A percentile compares a stretch with the other conserved stretches of the same genome.
Evolutionary conservation across 1,284 basidiomycete species (phyloP).

Genomic region (Nidula niveotomentosa): DNA sequence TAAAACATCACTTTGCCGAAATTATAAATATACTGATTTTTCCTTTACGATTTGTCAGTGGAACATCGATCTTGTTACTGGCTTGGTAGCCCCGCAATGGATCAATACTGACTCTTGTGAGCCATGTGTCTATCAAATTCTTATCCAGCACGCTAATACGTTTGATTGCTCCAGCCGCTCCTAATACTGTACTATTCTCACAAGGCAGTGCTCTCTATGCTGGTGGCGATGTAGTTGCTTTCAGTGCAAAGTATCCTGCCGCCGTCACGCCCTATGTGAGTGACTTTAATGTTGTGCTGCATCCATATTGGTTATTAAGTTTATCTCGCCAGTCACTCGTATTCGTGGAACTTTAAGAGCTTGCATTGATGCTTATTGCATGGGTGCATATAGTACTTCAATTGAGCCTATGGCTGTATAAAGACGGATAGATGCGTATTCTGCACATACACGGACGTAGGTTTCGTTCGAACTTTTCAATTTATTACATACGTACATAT

Average conservation of each 20-base stretch:
- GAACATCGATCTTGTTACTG: conserved; percentile 5
- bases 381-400: too few species aligned
- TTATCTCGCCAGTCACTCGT: too few species aligned
- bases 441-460: too few species aligned
- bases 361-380: too few species aligned
- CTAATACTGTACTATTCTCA: not conserved
- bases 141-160: not conserved
- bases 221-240: conserved; percentile 7
- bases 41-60: conserved; percentile 5
- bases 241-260: conserved; percentile 4
- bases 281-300: not conserved
- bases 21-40: not conserved
- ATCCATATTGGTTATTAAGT: too few species aligned
- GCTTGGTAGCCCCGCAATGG: conserved; percentile 7
- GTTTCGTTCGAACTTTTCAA: too few species aligned
- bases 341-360: too few species aligned
- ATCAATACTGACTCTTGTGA: conserved; percentile 11
- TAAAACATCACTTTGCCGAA: too few species aligned
- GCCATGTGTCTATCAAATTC: not conserved
- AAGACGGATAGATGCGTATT: too few species aligned
- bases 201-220: conserved; percentile 7
- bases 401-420: too few species aligned
- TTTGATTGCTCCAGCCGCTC: not conserved
- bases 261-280: conserved; percentile 1
- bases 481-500: too few species aligned